A percentile compares a stretch with the other conserved stretches of the same genome.
Conservation (phyloP, 2,329 filamentous ascomycete genomes). For the Epichloe uncinata region DNA sequence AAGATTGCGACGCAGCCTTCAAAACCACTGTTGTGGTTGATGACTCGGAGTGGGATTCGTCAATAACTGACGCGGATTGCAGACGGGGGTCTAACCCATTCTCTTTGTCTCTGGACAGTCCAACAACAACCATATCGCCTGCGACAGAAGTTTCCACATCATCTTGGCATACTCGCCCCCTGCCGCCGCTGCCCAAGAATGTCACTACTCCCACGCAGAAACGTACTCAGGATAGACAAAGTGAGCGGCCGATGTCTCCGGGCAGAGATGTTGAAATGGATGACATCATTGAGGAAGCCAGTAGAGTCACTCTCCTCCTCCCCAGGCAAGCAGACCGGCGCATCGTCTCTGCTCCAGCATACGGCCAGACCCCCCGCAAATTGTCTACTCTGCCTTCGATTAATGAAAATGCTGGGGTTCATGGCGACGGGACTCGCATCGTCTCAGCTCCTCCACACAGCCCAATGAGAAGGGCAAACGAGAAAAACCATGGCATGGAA, state of each 20-base stretch:
- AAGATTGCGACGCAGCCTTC: conserved; percentile 87
- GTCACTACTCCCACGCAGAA: conserved; percentile 11
- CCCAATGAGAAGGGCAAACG: conserved; percentile 16
- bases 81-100: conserved; percentile 28
- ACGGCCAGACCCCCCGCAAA: conserved; percentile 26
- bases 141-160: conserved; percentile 17
- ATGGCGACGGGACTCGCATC: conserved; percentile 27
- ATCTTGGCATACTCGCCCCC: conserved; percentile 34
- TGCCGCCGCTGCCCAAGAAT: conserved; percentile 34
- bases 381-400: conserved; percentile 34
- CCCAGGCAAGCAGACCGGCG: conserved; percentile 29
- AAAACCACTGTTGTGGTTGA: conserved; percentile 45
- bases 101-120: conserved; percentile 26
- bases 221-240: conserved; percentile 8
- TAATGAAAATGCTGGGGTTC: conserved; percentile 24
- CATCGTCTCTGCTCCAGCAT: conserved; percentile 36
- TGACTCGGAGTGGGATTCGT: conserved; percentile 20
- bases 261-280: conserved; percentile 13
- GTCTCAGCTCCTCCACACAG: conserved; percentile 33
- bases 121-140: conserved; percentile 14
- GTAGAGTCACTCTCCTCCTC: conserved; percentile 17
- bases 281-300: conserved; percentile 13
- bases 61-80: conserved; percentile 19
- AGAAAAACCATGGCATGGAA: conserved; percentile 26
- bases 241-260: conserved; percentile 13